Percentiles rank a stretch among this genome's conserved stretches.
Conservation (phyloP, 2,329 filamentous ascomycete genomes). For the Ophiostoma triangulosporum region DNA sequence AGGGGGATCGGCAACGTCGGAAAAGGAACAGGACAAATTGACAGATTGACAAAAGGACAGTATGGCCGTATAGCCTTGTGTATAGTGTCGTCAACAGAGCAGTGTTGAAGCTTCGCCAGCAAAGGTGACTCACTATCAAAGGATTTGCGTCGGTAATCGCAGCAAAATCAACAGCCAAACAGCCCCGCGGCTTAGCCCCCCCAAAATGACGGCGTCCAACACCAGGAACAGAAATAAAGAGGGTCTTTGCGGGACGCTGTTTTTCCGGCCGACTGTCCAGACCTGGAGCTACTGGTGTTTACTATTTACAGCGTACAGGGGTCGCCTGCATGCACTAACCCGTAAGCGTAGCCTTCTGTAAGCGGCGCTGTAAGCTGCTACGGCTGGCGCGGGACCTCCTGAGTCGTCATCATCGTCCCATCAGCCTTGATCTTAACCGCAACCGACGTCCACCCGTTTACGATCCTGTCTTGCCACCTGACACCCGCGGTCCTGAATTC, state of each 20-base stretch:
- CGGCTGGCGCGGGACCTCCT: neutral
- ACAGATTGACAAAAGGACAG: neutral
- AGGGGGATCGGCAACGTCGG: neutral
- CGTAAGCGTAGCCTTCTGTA: too few relatives aligned
- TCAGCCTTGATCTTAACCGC: too few relatives aligned
- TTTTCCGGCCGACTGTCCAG: conserved; percentile 7
- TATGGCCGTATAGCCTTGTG: neutral
- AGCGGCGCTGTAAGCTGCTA: too few relatives aligned
- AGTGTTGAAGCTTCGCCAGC: neutral
- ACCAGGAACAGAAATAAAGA: neutral
- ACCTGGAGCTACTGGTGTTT: neutral
- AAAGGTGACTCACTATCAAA: conserved; percentile 1
- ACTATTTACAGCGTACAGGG: neutral
- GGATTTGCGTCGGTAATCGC: neutral
- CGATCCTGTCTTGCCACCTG: neutral
- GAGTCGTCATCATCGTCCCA: too few relatives aligned
- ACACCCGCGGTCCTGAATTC: neutral
- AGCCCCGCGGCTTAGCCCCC: neutral
- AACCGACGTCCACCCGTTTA: too few relatives aligned
- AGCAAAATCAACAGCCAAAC: neutral
- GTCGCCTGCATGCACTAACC: too few relatives aligned
- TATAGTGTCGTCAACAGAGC: neutral
- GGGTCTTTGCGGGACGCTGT: conserved; percentile 4
- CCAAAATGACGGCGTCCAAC: neutral
- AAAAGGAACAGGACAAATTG: neutral